phyloP scores from a whole-genome alignment of 2,329 filamentous ascomycete genomes.

The Cadophora gregata region DNA sequence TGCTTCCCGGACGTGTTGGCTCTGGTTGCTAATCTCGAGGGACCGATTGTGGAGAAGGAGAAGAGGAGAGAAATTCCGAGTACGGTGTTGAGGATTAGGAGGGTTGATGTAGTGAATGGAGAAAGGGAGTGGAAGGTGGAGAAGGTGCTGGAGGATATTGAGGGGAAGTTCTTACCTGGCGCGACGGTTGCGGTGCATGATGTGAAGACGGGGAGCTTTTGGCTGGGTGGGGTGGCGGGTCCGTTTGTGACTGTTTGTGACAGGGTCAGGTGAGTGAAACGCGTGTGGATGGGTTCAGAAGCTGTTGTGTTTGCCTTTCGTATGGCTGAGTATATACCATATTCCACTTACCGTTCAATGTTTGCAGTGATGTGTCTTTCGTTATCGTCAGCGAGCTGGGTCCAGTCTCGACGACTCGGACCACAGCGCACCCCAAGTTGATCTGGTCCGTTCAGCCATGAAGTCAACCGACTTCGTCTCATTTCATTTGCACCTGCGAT shows the following conservation, averaged over 20 bases:
- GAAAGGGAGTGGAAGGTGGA: slow-evolving; percentile 17
- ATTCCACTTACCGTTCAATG: too few relatives aligned
- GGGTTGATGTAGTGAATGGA: slow-evolving; percentile 20
- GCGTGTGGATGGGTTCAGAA: too few relatives aligned
- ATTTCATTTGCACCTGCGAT: too few relatives aligned
- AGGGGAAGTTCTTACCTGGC: slow-evolving; percentile 34
- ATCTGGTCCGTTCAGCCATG: too few relatives aligned
- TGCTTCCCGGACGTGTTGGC: slow-evolving; percentile 41
- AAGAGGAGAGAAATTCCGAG: slow-evolving; percentile 23
- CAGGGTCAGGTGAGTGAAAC: not conserved
- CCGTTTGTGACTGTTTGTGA: slow-evolving; percentile 33
- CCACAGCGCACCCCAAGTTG: too few relatives aligned
- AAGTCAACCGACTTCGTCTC: too few relatives aligned
- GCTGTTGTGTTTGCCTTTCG: too few relatives aligned
- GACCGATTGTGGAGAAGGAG: slow-evolving; percentile 18
- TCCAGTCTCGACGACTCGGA: too few relatives aligned
- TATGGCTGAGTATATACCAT: too few relatives aligned
- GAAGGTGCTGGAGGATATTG: slow-evolving; percentile 45
- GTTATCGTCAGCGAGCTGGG: too few relatives aligned
- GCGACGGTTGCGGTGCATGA: slow-evolving; percentile 40
- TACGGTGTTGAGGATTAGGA: slow-evolving; percentile 37
- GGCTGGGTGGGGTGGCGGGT: slow-evolving; percentile 35
- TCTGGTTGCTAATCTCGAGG: slow-evolving; percentile 33
- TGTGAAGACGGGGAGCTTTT: slow-evolving; percentile 38
- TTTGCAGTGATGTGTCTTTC: too few relatives aligned